Conservation (phyloP, 805 yeast genomes). For the Metschnikowia kunwiensis region DNA sequence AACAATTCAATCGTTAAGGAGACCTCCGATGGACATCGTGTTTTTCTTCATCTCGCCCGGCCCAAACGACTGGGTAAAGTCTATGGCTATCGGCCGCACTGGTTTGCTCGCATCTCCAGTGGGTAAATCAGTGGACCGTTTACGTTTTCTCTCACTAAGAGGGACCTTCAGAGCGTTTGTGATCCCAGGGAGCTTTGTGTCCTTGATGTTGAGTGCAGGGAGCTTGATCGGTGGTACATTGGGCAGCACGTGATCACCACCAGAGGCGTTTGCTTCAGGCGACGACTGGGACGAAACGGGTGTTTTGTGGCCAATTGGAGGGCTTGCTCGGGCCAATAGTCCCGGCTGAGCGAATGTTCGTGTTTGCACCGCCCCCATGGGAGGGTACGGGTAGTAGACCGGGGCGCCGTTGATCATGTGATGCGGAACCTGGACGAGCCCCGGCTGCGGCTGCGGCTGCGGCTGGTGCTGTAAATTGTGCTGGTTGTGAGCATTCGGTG, state of each 20-base stretch:
- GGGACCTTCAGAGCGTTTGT: neutral
- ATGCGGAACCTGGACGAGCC: conserved; percentile 5
- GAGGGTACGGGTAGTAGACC: conserved; percentile 10
- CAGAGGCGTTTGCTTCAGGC: neutral
- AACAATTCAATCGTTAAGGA: conserved; percentile 28
- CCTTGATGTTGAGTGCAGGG: conserved; percentile 13
- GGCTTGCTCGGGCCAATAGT: neutral
- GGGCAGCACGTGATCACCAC: neutral
- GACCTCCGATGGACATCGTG: conserved; percentile 39
- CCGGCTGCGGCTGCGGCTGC: conserved; percentile 7
- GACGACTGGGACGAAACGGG: neutral
- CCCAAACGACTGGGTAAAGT: conserved; percentile 19
- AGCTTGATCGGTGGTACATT: conserved; percentile 11
- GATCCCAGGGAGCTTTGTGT: conserved; percentile 1
- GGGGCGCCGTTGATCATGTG: conserved; percentile 6
- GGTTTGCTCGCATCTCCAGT: conserved; percentile 1
- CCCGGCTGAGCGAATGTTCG: conserved; percentile 2
- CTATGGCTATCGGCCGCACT: conserved; percentile 17
- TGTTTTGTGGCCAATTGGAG: neutral
- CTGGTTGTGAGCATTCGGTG: no score
- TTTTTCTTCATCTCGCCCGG: conserved; percentile 16
- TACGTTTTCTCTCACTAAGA: neutral
- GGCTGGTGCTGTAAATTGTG: conserved; percentile 2
- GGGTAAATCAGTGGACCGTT: neutral
- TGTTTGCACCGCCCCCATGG: conserved; percentile 2